These are phyloP conservation scores for Mollisiaceae sp. DNA, from an alignment of 2,329 filamentous ascomycete genomes.

Conservation along the genomic window DNA sequence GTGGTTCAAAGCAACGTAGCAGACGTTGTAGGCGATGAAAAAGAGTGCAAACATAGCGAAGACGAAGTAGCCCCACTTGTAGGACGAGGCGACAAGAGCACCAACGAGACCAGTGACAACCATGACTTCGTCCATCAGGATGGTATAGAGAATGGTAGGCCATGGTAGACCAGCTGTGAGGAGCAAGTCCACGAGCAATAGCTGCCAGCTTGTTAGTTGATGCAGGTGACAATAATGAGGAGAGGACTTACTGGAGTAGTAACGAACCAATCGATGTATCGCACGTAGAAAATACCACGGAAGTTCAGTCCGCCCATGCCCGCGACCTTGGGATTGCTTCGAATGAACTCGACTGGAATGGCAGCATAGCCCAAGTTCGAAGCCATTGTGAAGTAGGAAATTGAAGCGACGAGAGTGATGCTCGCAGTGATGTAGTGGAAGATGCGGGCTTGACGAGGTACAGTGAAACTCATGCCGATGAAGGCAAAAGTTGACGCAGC, in stretches of 20 bases:
- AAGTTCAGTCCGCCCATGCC: constrained; percentile 47
- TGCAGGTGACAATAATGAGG: neutral
- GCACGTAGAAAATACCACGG: constrained; percentile 69
- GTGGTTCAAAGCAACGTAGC: constrained; percentile 60
- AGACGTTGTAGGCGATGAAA: constrained; percentile 65
- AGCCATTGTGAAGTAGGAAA: constrained; percentile 72
- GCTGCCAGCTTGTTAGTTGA: constrained; percentile 29
- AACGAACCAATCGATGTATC: constrained; percentile 68
- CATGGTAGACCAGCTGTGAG: constrained; percentile 69
- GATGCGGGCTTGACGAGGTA: constrained; percentile 59
- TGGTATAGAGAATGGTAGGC: constrained; percentile 65
- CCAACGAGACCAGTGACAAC: constrained; percentile 70
- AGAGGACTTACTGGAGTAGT: constrained; percentile 57
- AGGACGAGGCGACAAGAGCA: constrained; percentile 63
- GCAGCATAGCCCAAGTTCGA: constrained; percentile 67
- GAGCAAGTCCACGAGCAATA: constrained; percentile 66
- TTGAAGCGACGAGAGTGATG: constrained; percentile 62
- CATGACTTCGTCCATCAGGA: constrained; percentile 70
- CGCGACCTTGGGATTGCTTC: constrained; percentile 49
- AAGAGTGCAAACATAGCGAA: constrained; percentile 61
- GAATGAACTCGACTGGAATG: constrained; percentile 63
- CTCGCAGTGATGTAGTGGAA: constrained; percentile 69
- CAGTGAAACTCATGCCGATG: constrained; percentile 56
- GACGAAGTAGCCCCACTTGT: constrained; percentile 72
- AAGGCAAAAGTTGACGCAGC: constrained; percentile 57